phyloP scores from a whole-genome alignment of 257 asterid species.

The Osmanthus fragrans region DNA sequence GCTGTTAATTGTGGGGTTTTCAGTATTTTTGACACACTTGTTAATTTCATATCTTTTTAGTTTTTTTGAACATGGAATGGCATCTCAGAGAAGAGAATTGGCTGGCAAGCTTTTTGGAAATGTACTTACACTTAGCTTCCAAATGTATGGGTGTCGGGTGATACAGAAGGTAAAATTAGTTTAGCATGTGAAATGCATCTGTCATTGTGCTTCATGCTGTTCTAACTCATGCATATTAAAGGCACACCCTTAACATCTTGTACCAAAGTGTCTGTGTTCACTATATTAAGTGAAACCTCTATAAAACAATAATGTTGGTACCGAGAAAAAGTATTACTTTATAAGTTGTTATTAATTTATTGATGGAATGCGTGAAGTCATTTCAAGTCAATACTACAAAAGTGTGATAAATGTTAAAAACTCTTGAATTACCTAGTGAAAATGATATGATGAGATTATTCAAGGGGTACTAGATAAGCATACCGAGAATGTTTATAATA shows the following conservation, averaged over 20 bases:
- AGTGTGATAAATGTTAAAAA: too few relatives aligned
- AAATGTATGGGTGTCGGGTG: conserved; percentile 92
- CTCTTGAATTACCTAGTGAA: too few relatives aligned
- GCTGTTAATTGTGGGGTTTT: neutral
- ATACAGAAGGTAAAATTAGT: conserved; percentile 69
- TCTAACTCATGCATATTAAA: neutral
- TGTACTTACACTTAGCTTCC: conserved; percentile 76
- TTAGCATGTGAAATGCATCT: neutral
- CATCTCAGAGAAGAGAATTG: conserved; percentile 64
- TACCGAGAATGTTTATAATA: too few relatives aligned
- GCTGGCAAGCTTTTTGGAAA: conserved; percentile 72
- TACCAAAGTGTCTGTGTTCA: neutral
- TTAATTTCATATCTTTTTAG: conserved; percentile 30
- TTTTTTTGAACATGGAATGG: conserved; percentile 76
- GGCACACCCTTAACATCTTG: neutral
- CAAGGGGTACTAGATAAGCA: too few relatives aligned
- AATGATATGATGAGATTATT: too few relatives aligned
- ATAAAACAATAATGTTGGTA: too few relatives aligned
- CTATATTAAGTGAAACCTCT: neutral
- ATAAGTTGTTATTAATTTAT: too few relatives aligned
- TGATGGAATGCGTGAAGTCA: too few relatives aligned
- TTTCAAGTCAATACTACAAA: too few relatives aligned
- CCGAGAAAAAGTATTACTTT: too few relatives aligned
- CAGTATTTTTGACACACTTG: neutral
- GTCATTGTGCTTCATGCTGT: neutral